phyloP scores from a whole-genome alignment of 2,329 filamentous ascomycete genomes.

The Penicillium sp. region DNA sequence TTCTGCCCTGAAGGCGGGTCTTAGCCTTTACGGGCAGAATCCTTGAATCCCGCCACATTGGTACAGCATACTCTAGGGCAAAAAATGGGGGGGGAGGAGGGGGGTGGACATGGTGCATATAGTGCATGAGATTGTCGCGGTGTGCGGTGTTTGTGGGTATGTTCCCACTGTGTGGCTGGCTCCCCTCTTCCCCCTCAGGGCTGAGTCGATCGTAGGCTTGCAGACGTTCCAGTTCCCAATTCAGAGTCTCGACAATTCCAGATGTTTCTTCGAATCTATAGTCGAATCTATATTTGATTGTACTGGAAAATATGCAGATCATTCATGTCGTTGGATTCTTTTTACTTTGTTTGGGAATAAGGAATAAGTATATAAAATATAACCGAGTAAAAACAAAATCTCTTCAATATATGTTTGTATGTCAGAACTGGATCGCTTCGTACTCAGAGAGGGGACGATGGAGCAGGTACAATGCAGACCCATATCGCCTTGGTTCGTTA shows the following conservation, averaged over 20 bases:
- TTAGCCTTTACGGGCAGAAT: constrained; percentile 1
- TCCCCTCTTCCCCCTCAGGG: neutral
- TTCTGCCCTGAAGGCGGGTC: neutral
- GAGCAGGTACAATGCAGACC: constrained; percentile 1
- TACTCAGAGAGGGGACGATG: neutral
- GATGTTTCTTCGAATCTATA: neutral
- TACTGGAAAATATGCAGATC: neutral
- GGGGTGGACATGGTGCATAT: neutral
- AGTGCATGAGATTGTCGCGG: constrained; percentile 1
- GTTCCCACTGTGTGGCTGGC: neutral
- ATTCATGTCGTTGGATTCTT: neutral
- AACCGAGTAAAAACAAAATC: neutral
- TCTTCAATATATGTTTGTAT: neutral
- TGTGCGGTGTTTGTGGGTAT: neutral
- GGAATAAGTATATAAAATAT: too few species aligned
- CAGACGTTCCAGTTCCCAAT: neutral
- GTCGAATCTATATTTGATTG: neutral
- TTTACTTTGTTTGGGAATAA: too few species aligned
- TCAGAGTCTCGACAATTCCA: neutral
- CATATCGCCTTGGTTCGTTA: neutral
- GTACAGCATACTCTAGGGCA: constrained; percentile 1
- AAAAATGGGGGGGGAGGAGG: too few species aligned
- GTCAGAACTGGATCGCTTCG: neutral
- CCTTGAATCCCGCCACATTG: constrained; percentile 10
- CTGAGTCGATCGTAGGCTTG: neutral